Conservation (phyloP, 139 green algal species). For the Coelastrella sp. region DNA sequence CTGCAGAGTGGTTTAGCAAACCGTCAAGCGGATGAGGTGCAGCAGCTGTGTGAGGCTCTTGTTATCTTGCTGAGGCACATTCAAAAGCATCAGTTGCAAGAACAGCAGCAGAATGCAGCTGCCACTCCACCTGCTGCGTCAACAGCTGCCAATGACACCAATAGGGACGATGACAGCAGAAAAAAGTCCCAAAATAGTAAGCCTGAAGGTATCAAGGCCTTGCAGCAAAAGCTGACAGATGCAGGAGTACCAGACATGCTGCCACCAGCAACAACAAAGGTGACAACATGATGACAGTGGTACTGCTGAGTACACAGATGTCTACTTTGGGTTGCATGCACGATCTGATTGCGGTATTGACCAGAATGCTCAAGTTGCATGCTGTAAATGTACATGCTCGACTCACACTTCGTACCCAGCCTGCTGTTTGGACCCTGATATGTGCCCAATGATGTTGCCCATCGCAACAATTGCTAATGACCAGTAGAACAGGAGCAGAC, state of each 20-base stretch:
- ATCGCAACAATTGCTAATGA: too few species aligned
- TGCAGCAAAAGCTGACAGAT: slow-evolving; percentile 14
- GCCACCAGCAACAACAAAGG: slow-evolving; percentile 22
- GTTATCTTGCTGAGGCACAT: slow-evolving; percentile 10
- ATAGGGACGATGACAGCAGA: background rate
- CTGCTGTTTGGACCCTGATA: too few species aligned
- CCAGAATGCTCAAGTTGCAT: too few species aligned
- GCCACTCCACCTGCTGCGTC: background rate
- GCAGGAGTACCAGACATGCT: slow-evolving; percentile 33
- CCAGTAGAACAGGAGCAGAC: too few species aligned
- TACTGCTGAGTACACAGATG: too few species aligned
- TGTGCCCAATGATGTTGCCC: too few species aligned
- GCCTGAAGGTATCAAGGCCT: background rate
- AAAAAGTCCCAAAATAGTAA: background rate
- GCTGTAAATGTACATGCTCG: too few species aligned
- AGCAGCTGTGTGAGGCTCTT: slow-evolving; percentile 30
- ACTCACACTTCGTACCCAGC: too few species aligned
- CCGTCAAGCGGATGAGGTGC: slow-evolving; percentile 48
- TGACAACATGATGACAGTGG: too few species aligned
- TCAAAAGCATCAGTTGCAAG: too few species aligned
- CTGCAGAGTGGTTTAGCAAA: background rate
- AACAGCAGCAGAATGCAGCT: background rate
- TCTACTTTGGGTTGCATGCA: too few species aligned
- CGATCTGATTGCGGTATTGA: too few species aligned
- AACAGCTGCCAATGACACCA: background rate